These are phyloP conservation scores for Hemisphaericaspora subhashii DNA, from an alignment of 1,139 yeast genomes.

Conservation along the genomic window DNA sequence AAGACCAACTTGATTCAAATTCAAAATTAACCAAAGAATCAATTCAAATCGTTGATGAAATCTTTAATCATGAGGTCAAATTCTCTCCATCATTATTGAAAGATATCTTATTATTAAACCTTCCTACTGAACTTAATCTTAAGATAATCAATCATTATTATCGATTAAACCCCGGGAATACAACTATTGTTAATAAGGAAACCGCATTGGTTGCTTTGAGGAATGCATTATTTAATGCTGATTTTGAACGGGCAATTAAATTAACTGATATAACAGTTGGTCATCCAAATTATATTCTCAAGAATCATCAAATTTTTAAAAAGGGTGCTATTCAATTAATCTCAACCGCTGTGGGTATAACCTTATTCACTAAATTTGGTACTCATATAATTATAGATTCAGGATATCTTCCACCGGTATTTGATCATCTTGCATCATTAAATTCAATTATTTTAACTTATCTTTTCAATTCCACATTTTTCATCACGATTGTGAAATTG, in stretches of 20 bases:
- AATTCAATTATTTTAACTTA: slow-evolving; percentile 67
- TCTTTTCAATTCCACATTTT: slow-evolving; percentile 58
- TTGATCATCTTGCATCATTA: slow-evolving; percentile 50
- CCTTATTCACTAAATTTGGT: slow-evolving; percentile 41
- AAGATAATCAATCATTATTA: slow-evolving; percentile 37
- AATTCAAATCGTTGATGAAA: slow-evolving; percentile 12
- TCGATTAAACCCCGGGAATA: slow-evolving; percentile 29
- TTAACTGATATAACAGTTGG: slow-evolving; percentile 66
- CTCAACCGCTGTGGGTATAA: slow-evolving; percentile 34
- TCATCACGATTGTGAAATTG: slow-evolving; percentile 58
- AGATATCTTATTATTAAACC: slow-evolving; percentile 32
- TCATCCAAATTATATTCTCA: slow-evolving; percentile 45
- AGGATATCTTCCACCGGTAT: slow-evolving; percentile 33
- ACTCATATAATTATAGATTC: slow-evolving; percentile 35
- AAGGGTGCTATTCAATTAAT: slow-evolving; percentile 31
- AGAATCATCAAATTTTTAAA: slow-evolving; percentile 30
- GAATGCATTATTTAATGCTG: slow-evolving; percentile 56
- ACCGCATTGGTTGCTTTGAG: slow-evolving; percentile 65
- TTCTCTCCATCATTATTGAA: slow-evolving; percentile 28
- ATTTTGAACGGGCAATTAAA: slow-evolving; percentile 55
- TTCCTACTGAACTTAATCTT: slow-evolving; percentile 32
- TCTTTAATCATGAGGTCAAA: slow-evolving; percentile 23
- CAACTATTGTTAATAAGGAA: slow-evolving; percentile 35
- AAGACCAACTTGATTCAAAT: slow-evolving; percentile 13
- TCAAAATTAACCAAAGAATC: slow-evolving; percentile 21